Conservation (phyloP, 352 stramenopile species). For the Phytophthora sojae region DNA sequence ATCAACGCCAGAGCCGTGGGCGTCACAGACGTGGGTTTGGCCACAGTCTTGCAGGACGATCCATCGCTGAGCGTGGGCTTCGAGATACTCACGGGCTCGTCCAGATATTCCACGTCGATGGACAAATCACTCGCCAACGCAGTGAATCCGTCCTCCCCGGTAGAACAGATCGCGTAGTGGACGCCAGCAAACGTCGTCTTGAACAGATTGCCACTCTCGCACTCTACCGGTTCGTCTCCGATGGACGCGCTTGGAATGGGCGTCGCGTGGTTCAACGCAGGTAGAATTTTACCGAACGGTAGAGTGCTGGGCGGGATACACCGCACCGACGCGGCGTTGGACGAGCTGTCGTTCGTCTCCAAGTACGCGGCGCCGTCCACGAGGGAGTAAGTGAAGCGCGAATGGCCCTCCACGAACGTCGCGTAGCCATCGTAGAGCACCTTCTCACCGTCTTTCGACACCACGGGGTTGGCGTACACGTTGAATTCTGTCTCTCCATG, state of each 20-base stretch:
- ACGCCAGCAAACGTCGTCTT: constrained; percentile 35
- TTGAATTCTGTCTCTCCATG: constrained; percentile 35
- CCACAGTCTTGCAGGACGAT: constrained; percentile 9
- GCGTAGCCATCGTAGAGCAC: constrained; percentile 41
- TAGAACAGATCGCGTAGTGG: constrained; percentile 37
- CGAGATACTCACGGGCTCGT: constrained; percentile 11
- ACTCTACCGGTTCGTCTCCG: constrained; percentile 24
- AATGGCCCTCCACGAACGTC: constrained; percentile 30
- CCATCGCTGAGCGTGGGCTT: constrained; percentile 6
- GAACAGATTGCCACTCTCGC: constrained; percentile 35
- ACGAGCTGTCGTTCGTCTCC: constrained; percentile 25
- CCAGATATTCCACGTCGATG: constrained; percentile 39
- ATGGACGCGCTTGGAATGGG: constrained; percentile 24
- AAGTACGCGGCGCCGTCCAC: constrained; percentile 37
- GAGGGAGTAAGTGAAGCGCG: constrained; percentile 36
- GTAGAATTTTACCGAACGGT: constrained; percentile 30
- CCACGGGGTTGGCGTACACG: constrained; percentile 35
- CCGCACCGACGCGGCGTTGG: constrained; percentile 8
- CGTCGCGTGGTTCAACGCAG: constrained; percentile 18
- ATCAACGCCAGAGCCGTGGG: constrained; percentile 22
- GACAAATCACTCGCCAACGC: constrained; percentile 36
- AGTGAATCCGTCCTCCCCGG: constrained; percentile 28
- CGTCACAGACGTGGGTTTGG: constrained; percentile 5
- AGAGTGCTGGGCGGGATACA: constrained; percentile 29
- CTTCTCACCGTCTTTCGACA: constrained; percentile 21